Percentiles rank a stretch among this genome's conserved stretches.
These are phyloP conservation scores for Clavispora asparagi DNA, from an alignment of 805 yeast genomes.

Conservation along the genomic window DNA sequence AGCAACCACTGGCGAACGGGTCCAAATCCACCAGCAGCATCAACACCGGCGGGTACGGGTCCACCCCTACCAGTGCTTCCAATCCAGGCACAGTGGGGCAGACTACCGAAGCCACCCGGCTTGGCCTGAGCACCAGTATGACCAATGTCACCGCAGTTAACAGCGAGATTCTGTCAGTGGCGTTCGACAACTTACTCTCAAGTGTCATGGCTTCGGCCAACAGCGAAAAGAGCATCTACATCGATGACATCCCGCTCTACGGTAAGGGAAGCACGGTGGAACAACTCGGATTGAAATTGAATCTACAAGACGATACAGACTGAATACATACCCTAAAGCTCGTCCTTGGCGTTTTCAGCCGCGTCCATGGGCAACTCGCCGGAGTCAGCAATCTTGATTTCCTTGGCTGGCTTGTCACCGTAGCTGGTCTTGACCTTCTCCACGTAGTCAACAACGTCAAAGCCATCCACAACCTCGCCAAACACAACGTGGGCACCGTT, in stretches of 20 bases:
- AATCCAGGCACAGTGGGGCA: conserved; percentile 14
- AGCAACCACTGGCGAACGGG: not conserved
- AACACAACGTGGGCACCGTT: conserved; percentile 94
- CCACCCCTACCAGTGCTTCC: conserved; percentile 11
- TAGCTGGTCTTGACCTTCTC: conserved; percentile 66
- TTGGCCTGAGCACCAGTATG: conserved; percentile 3
- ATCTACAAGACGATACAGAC: conserved; percentile 14
- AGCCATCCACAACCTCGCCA: conserved; percentile 88
- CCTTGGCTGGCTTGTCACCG: conserved; percentile 68
- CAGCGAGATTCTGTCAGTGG: conserved; percentile 23
- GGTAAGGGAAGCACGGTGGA: conserved; percentile 38
- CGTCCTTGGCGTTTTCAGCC: conserved; percentile 17
- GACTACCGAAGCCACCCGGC: conserved; percentile 2
- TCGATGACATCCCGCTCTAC: conserved; percentile 35
- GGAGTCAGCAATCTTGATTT: conserved; percentile 58
- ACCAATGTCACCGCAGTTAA: conserved; percentile 6
- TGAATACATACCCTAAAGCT: conserved; percentile 16
- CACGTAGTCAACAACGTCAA: conserved; percentile 72
- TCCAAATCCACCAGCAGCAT: conserved; percentile 8
- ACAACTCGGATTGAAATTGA: conserved; percentile 27
- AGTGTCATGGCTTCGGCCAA: conserved; percentile 16
- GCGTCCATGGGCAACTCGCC: conserved; percentile 53
- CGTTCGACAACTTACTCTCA: conserved; percentile 28
- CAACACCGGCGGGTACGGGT: conserved; percentile 5
- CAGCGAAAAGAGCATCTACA: conserved; percentile 21